Percentiles rank a stretch among this genome's conserved stretches.
These are phyloP conservation scores for Allium cepa DNA, from an alignment of 106 monocot genomes.

Conservation along the genomic window DNA sequence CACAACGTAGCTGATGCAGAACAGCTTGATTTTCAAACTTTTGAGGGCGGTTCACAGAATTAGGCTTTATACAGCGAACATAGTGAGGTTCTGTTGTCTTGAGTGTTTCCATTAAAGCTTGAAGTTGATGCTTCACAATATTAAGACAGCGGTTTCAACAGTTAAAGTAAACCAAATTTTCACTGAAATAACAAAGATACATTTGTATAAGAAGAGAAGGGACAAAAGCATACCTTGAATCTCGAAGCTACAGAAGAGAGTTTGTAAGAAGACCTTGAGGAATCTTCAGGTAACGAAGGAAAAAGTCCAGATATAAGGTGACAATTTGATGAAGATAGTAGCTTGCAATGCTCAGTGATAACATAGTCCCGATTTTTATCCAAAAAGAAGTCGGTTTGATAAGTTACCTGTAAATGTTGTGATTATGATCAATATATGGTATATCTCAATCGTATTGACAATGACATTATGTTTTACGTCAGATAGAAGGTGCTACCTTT, in stretches of 20 bases:
- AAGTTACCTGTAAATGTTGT: conserved; percentile 50
- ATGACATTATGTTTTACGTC: background rate
- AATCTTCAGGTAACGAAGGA: conserved; percentile 50
- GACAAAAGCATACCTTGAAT: conserved; percentile 72
- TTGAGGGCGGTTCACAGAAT: conserved; percentile 77
- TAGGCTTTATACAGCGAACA: conserved; percentile 95
- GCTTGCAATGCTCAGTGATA: conserved; percentile 75
- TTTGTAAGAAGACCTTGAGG: conserved; percentile 94
- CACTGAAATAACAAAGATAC: no score
- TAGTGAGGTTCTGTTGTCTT: conserved; percentile 94
- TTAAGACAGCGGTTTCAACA: conserved; percentile 1
- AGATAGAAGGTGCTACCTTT: conserved; percentile 38
- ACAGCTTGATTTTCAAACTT: conserved; percentile 94
- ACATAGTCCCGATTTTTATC: conserved; percentile 97
- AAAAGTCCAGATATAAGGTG: conserved; percentile 83
- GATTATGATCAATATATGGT: conserved; percentile 1
- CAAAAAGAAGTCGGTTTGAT: conserved; percentile 85
- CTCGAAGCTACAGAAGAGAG: conserved; percentile 96
- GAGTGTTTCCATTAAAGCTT: conserved; percentile 94
- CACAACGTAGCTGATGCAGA: conserved; percentile 90
- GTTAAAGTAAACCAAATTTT: background rate
- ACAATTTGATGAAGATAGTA: conserved; percentile 82
- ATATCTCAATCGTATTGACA: background rate
- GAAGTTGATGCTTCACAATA: conserved; percentile 81
- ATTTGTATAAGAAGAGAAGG: background rate